These are phyloP conservation scores for Alternaria triticina DNA, from an alignment of 2,329 filamentous ascomycete species.

Conservation along the genomic window DNA sequence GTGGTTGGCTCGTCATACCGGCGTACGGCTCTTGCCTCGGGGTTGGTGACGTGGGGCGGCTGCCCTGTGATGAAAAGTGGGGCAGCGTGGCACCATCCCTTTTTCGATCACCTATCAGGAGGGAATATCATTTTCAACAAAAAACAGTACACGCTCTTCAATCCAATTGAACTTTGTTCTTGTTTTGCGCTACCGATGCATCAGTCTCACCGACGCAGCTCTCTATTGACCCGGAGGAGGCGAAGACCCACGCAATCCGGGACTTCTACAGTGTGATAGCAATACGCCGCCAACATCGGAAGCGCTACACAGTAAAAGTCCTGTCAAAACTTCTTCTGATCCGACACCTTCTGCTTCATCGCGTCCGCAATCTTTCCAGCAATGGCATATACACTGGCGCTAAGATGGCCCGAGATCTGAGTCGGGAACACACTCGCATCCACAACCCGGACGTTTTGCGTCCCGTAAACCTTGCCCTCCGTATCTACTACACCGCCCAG, in stretches of 20 bases:
- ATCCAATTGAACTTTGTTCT: background rate
- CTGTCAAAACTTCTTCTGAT: background rate
- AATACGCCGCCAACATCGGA: background rate
- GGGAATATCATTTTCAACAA: background rate
- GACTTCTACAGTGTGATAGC: background rate
- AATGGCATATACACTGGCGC: constrained; percentile 46
- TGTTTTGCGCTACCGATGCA: background rate
- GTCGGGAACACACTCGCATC: constrained; percentile 47
- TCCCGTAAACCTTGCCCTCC: constrained; percentile 43
- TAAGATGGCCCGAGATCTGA: constrained; percentile 46
- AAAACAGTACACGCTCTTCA: background rate
- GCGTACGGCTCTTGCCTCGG: background rate
- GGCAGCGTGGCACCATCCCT: background rate
- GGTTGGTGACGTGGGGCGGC: background rate
- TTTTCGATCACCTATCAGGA: background rate
- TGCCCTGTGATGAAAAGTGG: background rate
- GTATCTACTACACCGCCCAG: constrained; percentile 45
- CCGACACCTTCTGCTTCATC: constrained; percentile 12
- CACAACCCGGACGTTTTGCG: constrained; percentile 43
- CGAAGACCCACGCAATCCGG: background rate
- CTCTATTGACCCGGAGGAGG: background rate
- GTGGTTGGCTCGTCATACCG: background rate
- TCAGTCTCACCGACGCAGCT: background rate
- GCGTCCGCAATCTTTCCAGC: constrained; percentile 44
- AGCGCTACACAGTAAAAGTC: background rate